A percentile compares a stretch with the other conserved stretches of the same genome.
phyloP scores from a whole-genome alignment of 2,329 filamentous ascomycete species.

The Penicillium brevicompactum region DNA sequence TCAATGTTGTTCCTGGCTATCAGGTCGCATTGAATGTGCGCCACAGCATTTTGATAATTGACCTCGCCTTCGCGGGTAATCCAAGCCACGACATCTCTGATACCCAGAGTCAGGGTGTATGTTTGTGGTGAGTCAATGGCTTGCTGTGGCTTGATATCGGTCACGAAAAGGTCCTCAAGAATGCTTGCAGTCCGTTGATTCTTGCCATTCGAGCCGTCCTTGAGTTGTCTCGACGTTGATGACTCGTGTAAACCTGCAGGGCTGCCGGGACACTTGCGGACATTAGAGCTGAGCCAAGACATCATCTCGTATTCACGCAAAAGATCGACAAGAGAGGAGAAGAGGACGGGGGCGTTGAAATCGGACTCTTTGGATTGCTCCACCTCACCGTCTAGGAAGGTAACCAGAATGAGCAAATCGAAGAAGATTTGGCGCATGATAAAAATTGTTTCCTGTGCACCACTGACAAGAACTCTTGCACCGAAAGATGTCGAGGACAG shows the following conservation, averaged over 20 bases:
- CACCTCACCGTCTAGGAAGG: constrained; percentile 83
- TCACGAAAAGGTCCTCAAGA: constrained; percentile 49
- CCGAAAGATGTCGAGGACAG: constrained; percentile 70
- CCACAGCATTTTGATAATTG: constrained; percentile 62
- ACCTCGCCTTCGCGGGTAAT: constrained; percentile 56
- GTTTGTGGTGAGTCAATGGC: constrained; percentile 43
- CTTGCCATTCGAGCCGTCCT: constrained; percentile 25
- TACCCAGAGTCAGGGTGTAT: constrained; percentile 45
- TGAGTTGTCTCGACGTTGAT: constrained; percentile 26
- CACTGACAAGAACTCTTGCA: constrained; percentile 70
- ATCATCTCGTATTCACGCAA: constrained; percentile 72
- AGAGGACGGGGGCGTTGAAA: constrained; percentile 60
- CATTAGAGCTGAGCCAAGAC: constrained; percentile 61
- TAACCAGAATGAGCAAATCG: constrained; percentile 77
- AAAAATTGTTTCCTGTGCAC: constrained; percentile 76
- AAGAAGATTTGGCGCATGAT: constrained; percentile 74
- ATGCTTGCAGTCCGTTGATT: constrained; percentile 38
- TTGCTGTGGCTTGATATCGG: constrained; percentile 46
- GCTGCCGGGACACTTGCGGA: constrained; percentile 36
- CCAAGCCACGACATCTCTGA: constrained; percentile 49
- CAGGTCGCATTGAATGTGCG: constrained; percentile 69
- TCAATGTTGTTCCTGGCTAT: constrained; percentile 68
- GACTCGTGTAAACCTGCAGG: constrained; percentile 24
- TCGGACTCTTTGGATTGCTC: constrained; percentile 71
- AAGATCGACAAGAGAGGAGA: constrained; percentile 68